Evolutionary conservation across 495 filamentous ascomycete species (phyloP).

Genomic region (Jackrogersella multiformis): DNA sequence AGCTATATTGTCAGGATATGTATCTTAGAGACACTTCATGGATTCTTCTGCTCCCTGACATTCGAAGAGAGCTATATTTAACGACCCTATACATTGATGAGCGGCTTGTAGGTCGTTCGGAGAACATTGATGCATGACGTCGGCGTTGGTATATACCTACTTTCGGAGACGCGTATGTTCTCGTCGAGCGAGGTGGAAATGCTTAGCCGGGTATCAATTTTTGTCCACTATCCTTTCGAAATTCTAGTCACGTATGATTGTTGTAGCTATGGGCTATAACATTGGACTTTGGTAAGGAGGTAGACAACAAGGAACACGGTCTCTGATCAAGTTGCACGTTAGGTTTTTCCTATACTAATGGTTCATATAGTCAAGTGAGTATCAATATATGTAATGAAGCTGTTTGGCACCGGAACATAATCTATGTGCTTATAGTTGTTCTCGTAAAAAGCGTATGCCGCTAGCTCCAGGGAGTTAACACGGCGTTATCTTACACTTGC

Average conservation of each 20-base stretch:
- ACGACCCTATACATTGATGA: slow-evolving; percentile 18
- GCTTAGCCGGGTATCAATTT: not conserved
- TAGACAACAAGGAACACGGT: too few species aligned
- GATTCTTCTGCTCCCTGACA: slow-evolving; percentile 19
- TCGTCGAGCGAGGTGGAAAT: not conserved
- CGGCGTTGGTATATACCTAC: not conserved
- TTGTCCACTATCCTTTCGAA: not conserved
- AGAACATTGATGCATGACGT: not conserved
- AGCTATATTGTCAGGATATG: slow-evolving; percentile 11
- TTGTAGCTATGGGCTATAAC: too few species aligned
- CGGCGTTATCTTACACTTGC: too few species aligned
- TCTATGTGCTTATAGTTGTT: too few species aligned
- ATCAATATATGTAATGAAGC: too few species aligned
- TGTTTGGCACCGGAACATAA: too few species aligned
- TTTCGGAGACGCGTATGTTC: not conserved
- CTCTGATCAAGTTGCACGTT: too few species aligned
- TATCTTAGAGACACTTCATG: slow-evolving; percentile 25
- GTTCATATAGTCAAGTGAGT: too few species aligned
- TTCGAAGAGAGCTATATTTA: slow-evolving; percentile 24
- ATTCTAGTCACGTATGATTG: not conserved
- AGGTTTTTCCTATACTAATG: too few species aligned
- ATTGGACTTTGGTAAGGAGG: too few species aligned
- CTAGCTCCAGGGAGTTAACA: too few species aligned
- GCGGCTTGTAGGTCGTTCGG: not conserved
- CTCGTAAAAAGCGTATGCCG: too few species aligned